Conservation (phyloP, 495 filamentous ascomycete species). For the Melanomma pulvis-pyrius region DNA sequence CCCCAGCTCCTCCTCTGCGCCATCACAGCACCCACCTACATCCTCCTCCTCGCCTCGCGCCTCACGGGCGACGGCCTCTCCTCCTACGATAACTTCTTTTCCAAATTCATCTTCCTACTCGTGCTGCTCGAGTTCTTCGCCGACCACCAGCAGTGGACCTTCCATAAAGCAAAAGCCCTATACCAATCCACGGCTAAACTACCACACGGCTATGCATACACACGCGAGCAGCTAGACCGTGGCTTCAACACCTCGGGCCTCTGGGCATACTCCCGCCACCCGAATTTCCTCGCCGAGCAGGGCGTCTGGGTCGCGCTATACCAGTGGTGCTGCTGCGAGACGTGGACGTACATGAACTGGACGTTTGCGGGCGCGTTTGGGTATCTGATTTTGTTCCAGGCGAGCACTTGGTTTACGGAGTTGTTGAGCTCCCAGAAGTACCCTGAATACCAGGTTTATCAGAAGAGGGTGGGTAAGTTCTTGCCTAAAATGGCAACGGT, state of each 20-base stretch:
- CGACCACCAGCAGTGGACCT: conserved; percentile 94
- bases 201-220: conserved; percentile 55
- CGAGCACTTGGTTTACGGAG: conserved; percentile 85
- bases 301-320: conserved; percentile 86
- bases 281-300: conserved; percentile 94
- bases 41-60: conserved; percentile 65
- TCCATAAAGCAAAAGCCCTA: conserved; percentile 74
- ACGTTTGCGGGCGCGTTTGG: conserved; percentile 67
- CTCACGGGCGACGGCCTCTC: conserved; percentile 47
- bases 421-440: conserved; percentile 79
- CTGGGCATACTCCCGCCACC: conserved; percentile 85
- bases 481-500: conserved; percentile 57
- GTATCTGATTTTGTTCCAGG: conserved; percentile 83
- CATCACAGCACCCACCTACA: conserved; percentile 80
- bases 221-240: conserved; percentile 78
- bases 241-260: conserved; percentile 87
- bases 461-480: conserved; percentile 78
- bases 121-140: conserved; percentile 77
- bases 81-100: conserved; percentile 67
- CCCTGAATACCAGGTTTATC: conserved; percentile 83
- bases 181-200: conserved; percentile 76
- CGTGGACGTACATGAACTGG: conserved; percentile 75
- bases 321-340: conserved; percentile 78
- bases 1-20: conserved; percentile 63
- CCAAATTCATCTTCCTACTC: conserved; percentile 66